phyloP scores from a whole-genome alignment of 2,329 filamentous ascomycete species.

The Claviceps monticola region DNA sequence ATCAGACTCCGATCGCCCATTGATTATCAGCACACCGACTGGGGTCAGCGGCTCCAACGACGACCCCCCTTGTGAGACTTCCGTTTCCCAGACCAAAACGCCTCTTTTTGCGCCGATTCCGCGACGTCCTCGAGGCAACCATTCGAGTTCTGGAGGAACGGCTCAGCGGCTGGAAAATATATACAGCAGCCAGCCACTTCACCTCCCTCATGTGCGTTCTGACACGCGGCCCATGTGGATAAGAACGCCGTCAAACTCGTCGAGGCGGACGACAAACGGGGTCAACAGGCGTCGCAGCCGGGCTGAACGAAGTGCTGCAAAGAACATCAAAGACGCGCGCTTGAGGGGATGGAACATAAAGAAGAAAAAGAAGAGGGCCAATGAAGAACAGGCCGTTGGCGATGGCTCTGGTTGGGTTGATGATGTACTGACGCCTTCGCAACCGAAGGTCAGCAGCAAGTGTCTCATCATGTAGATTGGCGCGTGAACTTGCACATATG shows the following conservation, averaged over 20 bases:
- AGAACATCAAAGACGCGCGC: conserved; percentile 48
- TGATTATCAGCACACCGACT: conserved; percentile 47
- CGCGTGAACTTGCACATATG: background rate
- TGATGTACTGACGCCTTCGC: conserved; percentile 25
- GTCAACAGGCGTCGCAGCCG: conserved; percentile 37
- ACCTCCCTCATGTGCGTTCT: conserved; percentile 4
- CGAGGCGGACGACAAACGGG: conserved; percentile 25
- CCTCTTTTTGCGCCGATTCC: conserved; percentile 40
- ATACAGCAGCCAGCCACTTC: conserved; percentile 24
- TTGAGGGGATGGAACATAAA: conserved; percentile 39
- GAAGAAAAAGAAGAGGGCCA: conserved; percentile 23
- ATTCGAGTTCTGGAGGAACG: conserved; percentile 25
- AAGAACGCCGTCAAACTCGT: conserved; percentile 19
- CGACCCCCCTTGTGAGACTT: conserved; percentile 25
- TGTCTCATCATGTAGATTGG: conserved; percentile 36
- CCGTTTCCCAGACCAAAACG: conserved; percentile 24
- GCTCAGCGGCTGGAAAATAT: conserved; percentile 43
- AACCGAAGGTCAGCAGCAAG: conserved; percentile 30
- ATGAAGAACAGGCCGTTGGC: conserved; percentile 15
- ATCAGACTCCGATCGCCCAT: conserved; percentile 32
- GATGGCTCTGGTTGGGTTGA: conserved; percentile 42
- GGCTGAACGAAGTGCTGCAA: conserved; percentile 45
- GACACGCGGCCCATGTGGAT: conserved; percentile 20
- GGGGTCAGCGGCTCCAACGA: conserved; percentile 41
- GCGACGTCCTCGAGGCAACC: conserved; percentile 30